Evolutionary conservation across 352 stramenopile genomes (phyloP), one percentile per base, ranked within the genome.

Genomic region (Globisporangium canariense): DNA sequence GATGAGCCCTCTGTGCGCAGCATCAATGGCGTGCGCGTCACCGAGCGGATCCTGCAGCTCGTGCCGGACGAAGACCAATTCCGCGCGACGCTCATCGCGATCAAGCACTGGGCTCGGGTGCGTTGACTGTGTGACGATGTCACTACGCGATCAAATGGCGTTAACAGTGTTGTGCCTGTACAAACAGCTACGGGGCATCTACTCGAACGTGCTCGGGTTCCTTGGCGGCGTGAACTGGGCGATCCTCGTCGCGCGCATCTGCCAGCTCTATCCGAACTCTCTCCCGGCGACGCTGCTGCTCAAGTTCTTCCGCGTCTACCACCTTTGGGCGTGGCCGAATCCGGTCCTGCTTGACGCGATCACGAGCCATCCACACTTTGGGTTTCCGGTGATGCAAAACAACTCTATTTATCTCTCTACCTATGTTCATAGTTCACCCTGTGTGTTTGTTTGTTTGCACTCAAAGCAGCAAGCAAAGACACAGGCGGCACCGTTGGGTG

Each of bases 181-280:
- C 16, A 5, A 52, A 18, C 56, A 94, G 78, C 72, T 94, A 45
- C 89, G 98, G 30, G 97, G 98, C 36, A 86, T 99, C 60, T 99
- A 99, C 75, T 98, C 91, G n/a, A 99, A 99, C 78, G 96, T 99
- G 36, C 77, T 99, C 28, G 98, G 97, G 16, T 99, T 99, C 68
- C 74, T 99, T 0, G 97, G 98, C 50, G 98, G 98, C 16, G 92
- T 99, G 2, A 99, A 99, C 75, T 99, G 91, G 83, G 97, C 97
- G 30, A 99, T 99, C 58, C 81, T 99, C 20, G 94, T 98, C 14
- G 97, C 94, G 41, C 92, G 91, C 32, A 90, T 99, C 14, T 99
- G 90, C 68, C 93, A 98, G 70, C 76, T 97, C 18, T 97, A 97
- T 62, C 83, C 83, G 14, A 93, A 93, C 51, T 76, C 77, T n/a